A percentile compares a stretch with the other conserved stretches of the same genome.
These are phyloP conservation scores for Wickerhamiella spandovensis DNA, from an alignment of 805 yeast species.

Conservation along the genomic window DNA sequence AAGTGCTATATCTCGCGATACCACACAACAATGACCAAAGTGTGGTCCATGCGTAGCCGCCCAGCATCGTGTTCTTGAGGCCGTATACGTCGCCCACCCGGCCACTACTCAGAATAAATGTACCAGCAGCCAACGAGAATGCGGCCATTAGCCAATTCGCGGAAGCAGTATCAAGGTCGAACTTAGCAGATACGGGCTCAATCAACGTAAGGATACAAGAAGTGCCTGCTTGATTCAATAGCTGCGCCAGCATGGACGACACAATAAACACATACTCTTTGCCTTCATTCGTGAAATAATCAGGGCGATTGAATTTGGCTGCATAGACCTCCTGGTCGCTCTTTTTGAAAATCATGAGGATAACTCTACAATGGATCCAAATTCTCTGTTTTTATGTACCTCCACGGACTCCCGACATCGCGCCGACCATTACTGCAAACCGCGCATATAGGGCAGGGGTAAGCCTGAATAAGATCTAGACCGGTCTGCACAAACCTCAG, in stretches of 20 bases:
- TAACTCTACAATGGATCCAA: not conserved
- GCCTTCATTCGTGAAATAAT: slow-evolving; percentile 11
- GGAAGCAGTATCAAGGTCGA: slow-evolving; percentile 18
- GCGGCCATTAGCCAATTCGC: slow-evolving; percentile 58
- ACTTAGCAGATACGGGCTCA: slow-evolving; percentile 23
- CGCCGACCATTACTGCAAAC: not conserved
- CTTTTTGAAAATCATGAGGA: not conserved
- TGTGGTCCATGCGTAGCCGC: slow-evolving; percentile 43
- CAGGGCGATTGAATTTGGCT: slow-evolving; percentile 10
- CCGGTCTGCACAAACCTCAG: not conserved
- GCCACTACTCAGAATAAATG: slow-evolving; percentile 58
- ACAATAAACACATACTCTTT: slow-evolving; percentile 12
- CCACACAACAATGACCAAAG: slow-evolving; percentile 53
- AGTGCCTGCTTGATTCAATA: slow-evolving; percentile 35
- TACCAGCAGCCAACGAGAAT: slow-evolving; percentile 57
- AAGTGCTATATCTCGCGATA: slow-evolving; percentile 34
- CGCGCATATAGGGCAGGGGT: not conserved
- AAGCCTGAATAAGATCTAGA: not conserved
- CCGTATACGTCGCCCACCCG: slow-evolving; percentile 64
- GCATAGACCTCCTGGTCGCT: not conserved
- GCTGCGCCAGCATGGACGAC: slow-evolving; percentile 44
- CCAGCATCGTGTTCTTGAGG: slow-evolving; percentile 35
- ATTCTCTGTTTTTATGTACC: not conserved
- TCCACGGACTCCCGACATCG: not conserved
- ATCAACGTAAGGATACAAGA: slow-evolving; percentile 16